A percentile compares a stretch with the other conserved stretches of the same genome.
Conservation (phyloP, 129 eudicot genomes). For the Flaveria ramosissima region DNA sequence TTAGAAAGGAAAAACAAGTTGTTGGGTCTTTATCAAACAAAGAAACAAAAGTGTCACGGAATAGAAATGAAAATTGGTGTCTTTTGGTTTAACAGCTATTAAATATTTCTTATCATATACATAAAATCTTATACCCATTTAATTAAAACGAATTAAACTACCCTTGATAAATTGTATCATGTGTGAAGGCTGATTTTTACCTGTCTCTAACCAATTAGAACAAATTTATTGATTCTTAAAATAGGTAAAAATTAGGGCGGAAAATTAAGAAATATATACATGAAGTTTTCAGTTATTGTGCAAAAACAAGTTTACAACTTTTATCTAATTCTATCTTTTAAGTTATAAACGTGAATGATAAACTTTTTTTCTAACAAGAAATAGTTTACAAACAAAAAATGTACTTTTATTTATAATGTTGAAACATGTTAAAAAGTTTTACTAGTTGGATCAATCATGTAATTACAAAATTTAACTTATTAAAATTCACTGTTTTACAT, state of each 20-base stretch:
- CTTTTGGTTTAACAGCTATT: not conserved
- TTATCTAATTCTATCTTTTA: not conserved
- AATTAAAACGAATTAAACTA: not conserved
- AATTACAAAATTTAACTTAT: not conserved
- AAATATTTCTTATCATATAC: not conserved
- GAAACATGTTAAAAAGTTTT: too few relatives aligned
- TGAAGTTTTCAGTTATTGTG: too few relatives aligned
- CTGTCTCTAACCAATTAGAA: too few relatives aligned
- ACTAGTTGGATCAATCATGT: not conserved
- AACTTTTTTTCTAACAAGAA: not conserved
- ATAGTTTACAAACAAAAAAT: not conserved
- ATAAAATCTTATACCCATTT: not conserved
- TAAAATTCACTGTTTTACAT: too few relatives aligned
- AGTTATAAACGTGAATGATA: not conserved
- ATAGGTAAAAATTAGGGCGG: too few relatives aligned
- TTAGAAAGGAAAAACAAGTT: conserved; percentile 5
- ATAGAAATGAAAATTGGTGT: not conserved
- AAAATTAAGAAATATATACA: too few relatives aligned
- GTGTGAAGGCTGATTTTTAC: too few relatives aligned
- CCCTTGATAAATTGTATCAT: not conserved
- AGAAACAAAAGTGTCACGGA: not conserved
- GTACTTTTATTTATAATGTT: not conserved
- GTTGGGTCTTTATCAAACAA: conserved; percentile 21
- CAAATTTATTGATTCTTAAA: too few relatives aligned
- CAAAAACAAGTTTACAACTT: not conserved